Evolutionary conservation across 768 basidiomycete genomes (phyloP).

Genomic region (Mycena belliarum): DNA sequence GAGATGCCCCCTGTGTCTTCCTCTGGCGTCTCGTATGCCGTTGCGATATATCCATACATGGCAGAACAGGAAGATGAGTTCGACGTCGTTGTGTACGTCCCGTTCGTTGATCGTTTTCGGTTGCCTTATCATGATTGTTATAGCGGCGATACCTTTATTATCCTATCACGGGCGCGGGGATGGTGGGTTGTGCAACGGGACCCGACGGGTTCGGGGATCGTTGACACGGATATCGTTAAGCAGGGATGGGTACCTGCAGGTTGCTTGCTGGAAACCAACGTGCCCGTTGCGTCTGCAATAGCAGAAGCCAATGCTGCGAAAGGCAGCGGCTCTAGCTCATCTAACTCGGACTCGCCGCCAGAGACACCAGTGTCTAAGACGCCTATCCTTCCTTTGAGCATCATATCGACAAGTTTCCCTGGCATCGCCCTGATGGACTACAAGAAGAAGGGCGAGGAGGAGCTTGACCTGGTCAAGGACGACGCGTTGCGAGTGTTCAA

Average conservation of each 20-base stretch:
- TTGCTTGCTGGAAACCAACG: conserved; percentile 89
- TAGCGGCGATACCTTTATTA: conserved; percentile 92
- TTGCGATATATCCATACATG: conserved; percentile 98
- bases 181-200: conserved; percentile 99
- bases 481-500: conserved; percentile 92
- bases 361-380: conserved; percentile 54
- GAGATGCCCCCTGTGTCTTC: conserved; percentile 45
- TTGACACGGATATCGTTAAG: conserved; percentile 74
- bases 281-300: conserved; percentile 86
- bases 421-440: conserved; percentile 97
- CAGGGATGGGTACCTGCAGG: conserved; percentile 99
- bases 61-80: conserved; percentile 99
- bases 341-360: conserved; percentile 37
- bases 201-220: conserved; percentile 77
- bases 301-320: conserved; percentile 73
- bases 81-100: conserved; percentile 89
- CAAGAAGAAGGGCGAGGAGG: conserved; percentile 89
- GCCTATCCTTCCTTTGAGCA: conserved; percentile 86
- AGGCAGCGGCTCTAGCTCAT: conserved; percentile 32
- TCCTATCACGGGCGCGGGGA: conserved; percentile 90
- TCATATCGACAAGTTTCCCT: conserved; percentile 97
- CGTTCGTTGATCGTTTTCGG: conserved; percentile 6
- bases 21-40: conserved; percentile 85
- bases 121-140: background rate
- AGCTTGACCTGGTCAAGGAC: conserved; percentile 86